These are phyloP conservation scores for Cicer yamashitae DNA, from an alignment of 306 rosid species.

Conservation along the genomic window DNA sequence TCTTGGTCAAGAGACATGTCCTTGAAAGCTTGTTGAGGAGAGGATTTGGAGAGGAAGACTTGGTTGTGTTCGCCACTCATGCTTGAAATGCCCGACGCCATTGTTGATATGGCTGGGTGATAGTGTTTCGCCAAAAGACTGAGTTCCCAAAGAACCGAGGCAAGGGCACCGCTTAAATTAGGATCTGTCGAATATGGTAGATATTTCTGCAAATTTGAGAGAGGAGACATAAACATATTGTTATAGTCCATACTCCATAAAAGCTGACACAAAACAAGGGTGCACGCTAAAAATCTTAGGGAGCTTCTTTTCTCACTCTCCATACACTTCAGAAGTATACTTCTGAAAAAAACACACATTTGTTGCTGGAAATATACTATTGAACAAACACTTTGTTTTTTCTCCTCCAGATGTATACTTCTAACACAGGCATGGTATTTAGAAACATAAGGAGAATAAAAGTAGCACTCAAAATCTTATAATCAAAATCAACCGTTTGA, in stretches of 20 bases:
- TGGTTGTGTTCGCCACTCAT: constrained; percentile 67
- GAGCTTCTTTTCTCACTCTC: no score
- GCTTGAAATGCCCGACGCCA: constrained; percentile 69
- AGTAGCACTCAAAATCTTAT: background rate
- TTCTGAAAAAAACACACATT: no score
- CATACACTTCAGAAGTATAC: no score
- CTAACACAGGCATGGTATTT: no score
- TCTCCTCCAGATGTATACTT: no score
- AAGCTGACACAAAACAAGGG: constrained; percentile 3
- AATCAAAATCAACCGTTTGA: constrained; percentile 8
- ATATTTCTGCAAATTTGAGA: constrained; percentile 70
- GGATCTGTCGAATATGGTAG: constrained; percentile 85
- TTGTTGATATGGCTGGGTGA: constrained; percentile 74
- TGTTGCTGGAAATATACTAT: no score
- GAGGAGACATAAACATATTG: background rate
- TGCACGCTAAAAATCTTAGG: constrained; percentile 7
- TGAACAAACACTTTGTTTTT: no score
- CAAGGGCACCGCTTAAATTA: constrained; percentile 94
- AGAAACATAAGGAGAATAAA: no score
- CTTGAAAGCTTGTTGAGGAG: constrained; percentile 80
- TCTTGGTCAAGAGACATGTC: constrained; percentile 73
- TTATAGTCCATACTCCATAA: constrained; percentile 15
- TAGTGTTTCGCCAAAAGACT: constrained; percentile 78
- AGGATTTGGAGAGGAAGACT: constrained; percentile 56
- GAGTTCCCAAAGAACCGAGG: constrained; percentile 96